Evolutionary conservation across 78 protist genomes (phyloP).

Genomic region (Dictyostelium firmibasis): DNA sequence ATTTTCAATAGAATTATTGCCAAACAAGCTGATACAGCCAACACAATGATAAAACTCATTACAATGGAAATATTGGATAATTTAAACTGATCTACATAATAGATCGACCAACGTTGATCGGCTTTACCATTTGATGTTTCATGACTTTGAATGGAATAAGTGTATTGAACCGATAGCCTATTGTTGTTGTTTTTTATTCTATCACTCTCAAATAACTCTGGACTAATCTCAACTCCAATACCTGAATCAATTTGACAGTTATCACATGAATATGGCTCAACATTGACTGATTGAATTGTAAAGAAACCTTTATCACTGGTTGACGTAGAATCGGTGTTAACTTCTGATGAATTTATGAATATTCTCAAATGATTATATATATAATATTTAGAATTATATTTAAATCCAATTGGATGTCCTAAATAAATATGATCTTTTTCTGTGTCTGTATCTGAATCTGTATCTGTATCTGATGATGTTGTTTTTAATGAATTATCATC

Average conservation of each 20-base stretch:
- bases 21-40: background rate
- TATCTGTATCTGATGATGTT: background rate
- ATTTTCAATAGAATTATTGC: background rate
- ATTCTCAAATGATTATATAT: conserved; percentile 33
- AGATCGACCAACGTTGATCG: background rate
- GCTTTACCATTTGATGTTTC: background rate
- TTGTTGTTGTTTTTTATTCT: too few relatives aligned
- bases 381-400: background rate
- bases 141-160: background rate
- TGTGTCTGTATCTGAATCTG: background rate
- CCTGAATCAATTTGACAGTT: background rate
- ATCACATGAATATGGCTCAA: background rate
- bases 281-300: background rate
- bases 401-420: conserved; percentile 40
- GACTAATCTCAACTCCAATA: background rate
- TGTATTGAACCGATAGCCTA: background rate
- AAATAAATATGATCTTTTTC: background rate
- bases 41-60: background rate
- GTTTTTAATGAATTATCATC: background rate
- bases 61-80: background rate
- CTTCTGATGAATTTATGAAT: background rate
- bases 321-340: background rate
- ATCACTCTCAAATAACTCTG: background rate
- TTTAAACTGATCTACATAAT: conserved; percentile 1
- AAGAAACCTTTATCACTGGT: background rate